Evolutionary conservation across 768 basidiomycete genomes (phyloP), one percentile per base, ranked within the genome.

Genomic region (Leucosporidium scottii): DNA sequence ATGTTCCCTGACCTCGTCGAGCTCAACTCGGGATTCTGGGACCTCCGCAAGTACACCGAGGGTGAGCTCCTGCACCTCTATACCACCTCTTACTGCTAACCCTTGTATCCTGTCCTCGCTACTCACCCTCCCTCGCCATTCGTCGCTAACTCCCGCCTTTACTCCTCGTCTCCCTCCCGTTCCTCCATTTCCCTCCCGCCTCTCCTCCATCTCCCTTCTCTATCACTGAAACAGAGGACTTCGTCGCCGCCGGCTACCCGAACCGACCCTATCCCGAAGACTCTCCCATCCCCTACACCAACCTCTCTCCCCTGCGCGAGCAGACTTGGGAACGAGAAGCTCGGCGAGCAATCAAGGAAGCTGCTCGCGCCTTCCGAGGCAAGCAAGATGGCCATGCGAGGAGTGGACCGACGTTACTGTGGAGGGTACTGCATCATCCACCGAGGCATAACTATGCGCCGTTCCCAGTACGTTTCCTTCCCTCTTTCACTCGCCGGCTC

Each of bases 21-120:
- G 56, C 62, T 72, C 62, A 72, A 69, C 59, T 72, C 71, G 30
- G 71, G 71, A 21, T 72, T 58, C 62, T 72, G 71, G 71, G 71
- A 72, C 28, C 47, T 72, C 23, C 65, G 71, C 23, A 63, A 63
- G 47, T 72, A 69, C 63, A 72, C 71, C 20, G 71, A 72, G 47
- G 67, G 71, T 72, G 20, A 34, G 62, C 9, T 28, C 9, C 18
- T n/a, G 4, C n/a, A n/a, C n/a, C n/a, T n/a, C n/a, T n/a, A n/a
- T n/a, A n/a, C n/a, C n/a, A n/a, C n/a, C n/a, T n/a, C n/a, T n/a
- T n/a, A n/a, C n/a, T n/a, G n/a, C n/a, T n/a, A n/a, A n/a, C n/a
- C n/a, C n/a, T n/a, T n/a, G n/a, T n/a, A n/a, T n/a, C n/a, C n/a
- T n/a, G n/a, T n/a, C n/a, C n/a, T n/a, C n/a, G n/a, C n/a, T n/a